Base-by-base conservation (phyloP, 2,329 filamentous ascomycete genomes). In the Sporothrix curviconia region DNA sequence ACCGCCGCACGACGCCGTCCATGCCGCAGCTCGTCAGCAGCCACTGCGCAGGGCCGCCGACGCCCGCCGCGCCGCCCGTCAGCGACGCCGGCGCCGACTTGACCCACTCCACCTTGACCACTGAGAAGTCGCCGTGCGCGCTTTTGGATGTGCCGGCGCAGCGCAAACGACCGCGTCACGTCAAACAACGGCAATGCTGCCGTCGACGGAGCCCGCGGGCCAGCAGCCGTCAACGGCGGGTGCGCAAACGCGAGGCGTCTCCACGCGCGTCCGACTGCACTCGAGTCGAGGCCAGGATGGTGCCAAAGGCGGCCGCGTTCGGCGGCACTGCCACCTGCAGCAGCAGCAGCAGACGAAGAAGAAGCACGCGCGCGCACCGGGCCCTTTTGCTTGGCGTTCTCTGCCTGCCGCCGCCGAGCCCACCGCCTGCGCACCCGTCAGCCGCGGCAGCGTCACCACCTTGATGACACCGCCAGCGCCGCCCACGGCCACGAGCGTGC, bases 81-180 rank as follows among this genome's bases (percentile, higher is more conserved):
- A 56, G 25, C n/a, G 46, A 49, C 3, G 39, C 51, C 8, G 58
- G 58, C 15, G 66, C 57, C 32, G 64, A 60, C 15, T 60, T 58
- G 59, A 95, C 82, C 67, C 96, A 99, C 60, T 96, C 90, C 4
- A 97, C 84, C 73, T 95, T 92, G 61, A 97, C 92, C 19, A 99
- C 90, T 1, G 90, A 87, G 66, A 87, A 87, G n/a, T 90, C 88
- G 63, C 92, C 88, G 70, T 95, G 92, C 1, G 90, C 92, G n/a
- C 51, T 87, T 87, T 52, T 81, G 79, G 63, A 97, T 89, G 68
- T 91, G 85, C 56, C 90, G 78, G 53, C 94, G 81, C n/a, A 95
- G 83, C 3, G 91, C 89, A 68, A 96, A 97, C 54, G 89, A 85
- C 64, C 94, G 86, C 43, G 87, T 84, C 0, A 87, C 86, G 71